Conservation (phyloP, 352 stramenopile species). For the Phytophthora citricola region DNA sequence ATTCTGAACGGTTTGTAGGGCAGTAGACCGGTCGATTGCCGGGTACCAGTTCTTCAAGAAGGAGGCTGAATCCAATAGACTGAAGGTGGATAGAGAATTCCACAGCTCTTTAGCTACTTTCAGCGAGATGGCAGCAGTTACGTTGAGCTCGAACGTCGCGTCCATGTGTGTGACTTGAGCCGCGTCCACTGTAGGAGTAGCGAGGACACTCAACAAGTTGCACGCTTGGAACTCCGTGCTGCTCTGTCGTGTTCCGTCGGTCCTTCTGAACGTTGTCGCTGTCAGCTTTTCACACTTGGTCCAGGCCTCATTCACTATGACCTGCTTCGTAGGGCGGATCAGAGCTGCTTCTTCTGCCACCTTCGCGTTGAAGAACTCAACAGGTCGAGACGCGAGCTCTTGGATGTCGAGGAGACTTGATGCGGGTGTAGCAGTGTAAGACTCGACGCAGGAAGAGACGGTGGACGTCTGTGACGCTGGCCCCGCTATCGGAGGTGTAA, state of each 20-base stretch:
- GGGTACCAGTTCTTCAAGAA: conserved; percentile 64
- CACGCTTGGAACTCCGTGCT: conserved; percentile 51
- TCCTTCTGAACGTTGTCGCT: conserved; percentile 36
- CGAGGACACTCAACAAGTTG: conserved; percentile 58
- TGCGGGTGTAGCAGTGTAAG: conserved; percentile 41
- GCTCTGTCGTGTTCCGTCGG: conserved; percentile 34
- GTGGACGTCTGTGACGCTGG: conserved; percentile 21
- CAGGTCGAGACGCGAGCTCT: conserved; percentile 48
- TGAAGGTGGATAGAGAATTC: conserved; percentile 37
- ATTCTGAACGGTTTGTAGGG: conserved; percentile 25
- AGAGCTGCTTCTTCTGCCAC: conserved; percentile 52
- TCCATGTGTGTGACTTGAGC: conserved; percentile 41
- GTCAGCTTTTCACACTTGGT: conserved; percentile 32
- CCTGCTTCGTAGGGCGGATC: conserved; percentile 45
- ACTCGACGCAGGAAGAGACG: conserved; percentile 35
- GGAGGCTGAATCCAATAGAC: conserved; percentile 41
- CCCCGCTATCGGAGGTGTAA: conserved; percentile 22
- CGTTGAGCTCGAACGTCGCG: conserved; percentile 66
- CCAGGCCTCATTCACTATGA: conserved; percentile 50
- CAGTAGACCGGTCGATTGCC: conserved; percentile 36
- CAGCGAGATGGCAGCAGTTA: conserved; percentile 37
- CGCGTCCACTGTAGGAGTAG: conserved; percentile 9
- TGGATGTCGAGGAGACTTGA: conserved; percentile 50
- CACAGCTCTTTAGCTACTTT: conserved; percentile 46
- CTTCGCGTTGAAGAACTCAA: conserved; percentile 52